Percentiles rank a stretch among this genome's conserved stretches.
Evolutionary conservation across 2,329 filamentous ascomycete genomes (phyloP).

Genomic region (Bipolaris cookei): DNA sequence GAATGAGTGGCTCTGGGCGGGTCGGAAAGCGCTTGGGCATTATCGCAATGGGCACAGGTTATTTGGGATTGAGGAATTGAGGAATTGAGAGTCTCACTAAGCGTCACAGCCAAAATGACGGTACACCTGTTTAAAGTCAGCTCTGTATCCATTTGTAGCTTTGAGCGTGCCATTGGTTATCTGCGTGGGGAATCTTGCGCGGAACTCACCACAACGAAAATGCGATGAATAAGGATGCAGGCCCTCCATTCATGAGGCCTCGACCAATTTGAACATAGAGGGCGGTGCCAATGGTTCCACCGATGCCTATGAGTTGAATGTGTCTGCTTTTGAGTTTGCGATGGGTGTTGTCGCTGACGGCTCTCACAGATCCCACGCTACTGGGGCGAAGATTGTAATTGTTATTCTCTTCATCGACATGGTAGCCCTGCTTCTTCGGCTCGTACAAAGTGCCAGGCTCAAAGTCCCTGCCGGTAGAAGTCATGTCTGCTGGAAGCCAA

Average conservation of each 20-base stretch:
- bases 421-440: constrained; percentile 20
- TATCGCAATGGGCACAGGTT: constrained; percentile 27
- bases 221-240: constrained; percentile 55
- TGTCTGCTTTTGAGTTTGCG: constrained; percentile 55
- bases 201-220: constrained; percentile 53
- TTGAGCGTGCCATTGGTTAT: neutral
- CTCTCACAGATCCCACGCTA: constrained; percentile 35
- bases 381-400: constrained; percentile 33
- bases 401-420: constrained; percentile 38
- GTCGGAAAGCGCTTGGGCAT: constrained; percentile 20
- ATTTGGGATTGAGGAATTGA: constrained; percentile 25
- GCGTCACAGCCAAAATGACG: constrained; percentile 51
- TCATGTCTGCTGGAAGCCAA: constrained; percentile 31
- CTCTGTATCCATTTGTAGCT: neutral
- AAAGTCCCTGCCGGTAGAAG: constrained; percentile 45
- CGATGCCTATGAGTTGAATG: constrained; percentile 56
- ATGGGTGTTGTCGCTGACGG: constrained; percentile 50
- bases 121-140: constrained; percentile 45
- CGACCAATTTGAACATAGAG: constrained; percentile 56
- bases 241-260: constrained; percentile 55
- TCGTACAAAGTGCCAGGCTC: constrained; percentile 20
- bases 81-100: constrained; percentile 43
- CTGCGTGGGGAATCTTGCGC: neutral
- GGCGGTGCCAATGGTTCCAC: constrained; percentile 57
- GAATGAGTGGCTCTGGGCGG: constrained; percentile 21